phyloP scores from a whole-genome alignment of 441 rosid species.

The Euphorbia celastroides region DNA sequence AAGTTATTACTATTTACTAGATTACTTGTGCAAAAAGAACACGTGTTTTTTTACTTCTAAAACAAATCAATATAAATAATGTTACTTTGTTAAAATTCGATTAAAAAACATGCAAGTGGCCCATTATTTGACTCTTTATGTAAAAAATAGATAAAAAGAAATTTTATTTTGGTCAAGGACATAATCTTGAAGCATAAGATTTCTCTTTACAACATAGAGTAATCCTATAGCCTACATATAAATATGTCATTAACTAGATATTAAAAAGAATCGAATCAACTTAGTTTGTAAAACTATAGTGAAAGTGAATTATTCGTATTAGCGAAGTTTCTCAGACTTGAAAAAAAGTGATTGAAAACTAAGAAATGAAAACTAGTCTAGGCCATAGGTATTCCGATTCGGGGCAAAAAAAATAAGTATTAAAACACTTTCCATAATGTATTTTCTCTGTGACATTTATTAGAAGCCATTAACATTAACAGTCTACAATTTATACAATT shows the following conservation, averaged over 20 bases:
- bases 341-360: no score
- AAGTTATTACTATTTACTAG: background rate
- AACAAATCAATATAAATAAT: background rate
- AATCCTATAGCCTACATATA: background rate
- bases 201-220: slow-evolving; percentile 10
- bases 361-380: no score
- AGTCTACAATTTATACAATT: background rate
- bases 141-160: background rate
- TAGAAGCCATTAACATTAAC: background rate
- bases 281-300: no score
- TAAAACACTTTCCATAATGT: no score
- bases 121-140: slow-evolving; percentile 14
- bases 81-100: background rate
- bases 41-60: background rate
- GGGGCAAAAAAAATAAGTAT: no score
- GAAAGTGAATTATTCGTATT: no score
- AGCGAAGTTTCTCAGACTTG: no score
- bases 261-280: no score
- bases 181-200: slow-evolving; percentile 9
- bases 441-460: background rate
- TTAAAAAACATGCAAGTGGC: slow-evolving; percentile 13
- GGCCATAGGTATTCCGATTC: no score
- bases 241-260: background rate
- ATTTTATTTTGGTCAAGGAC: background rate
- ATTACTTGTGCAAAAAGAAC: background rate